A percentile compares a stretch with the other conserved stretches of the same genome.
These are phyloP conservation scores for Sabuloglossum arenarium DNA, from an alignment of 495 filamentous ascomycete species.

Conservation along the genomic window DNA sequence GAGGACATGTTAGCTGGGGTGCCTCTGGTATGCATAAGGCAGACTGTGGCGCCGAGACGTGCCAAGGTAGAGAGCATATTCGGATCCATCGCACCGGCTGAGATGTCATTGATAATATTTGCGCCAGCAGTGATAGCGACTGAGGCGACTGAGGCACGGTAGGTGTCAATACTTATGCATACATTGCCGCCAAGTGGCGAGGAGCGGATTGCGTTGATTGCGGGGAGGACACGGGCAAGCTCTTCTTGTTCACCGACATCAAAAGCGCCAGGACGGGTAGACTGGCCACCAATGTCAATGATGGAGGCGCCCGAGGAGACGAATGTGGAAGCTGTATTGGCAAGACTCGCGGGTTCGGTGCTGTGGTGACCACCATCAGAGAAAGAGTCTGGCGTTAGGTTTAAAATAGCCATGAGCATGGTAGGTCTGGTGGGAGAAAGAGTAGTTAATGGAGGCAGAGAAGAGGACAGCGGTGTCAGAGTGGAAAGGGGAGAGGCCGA, in stretches of 20 bases:
- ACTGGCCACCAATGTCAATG: constrained; percentile 86
- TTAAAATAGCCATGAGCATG: constrained; percentile 81
- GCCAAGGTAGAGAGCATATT: constrained; percentile 73
- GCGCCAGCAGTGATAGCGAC: constrained; percentile 70
- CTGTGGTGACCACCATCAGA: constrained; percentile 63
- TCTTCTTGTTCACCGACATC: constrained; percentile 59
- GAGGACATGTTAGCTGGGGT: constrained; percentile 63
- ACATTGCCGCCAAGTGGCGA: constrained; percentile 36
- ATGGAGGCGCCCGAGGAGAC: constrained; percentile 54
- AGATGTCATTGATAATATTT: constrained; percentile 90
- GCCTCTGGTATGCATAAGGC: constrained; percentile 93
- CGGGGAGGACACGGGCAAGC: constrained; percentile 53
- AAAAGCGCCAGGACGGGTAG: constrained; percentile 53
- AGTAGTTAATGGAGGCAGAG: constrained; percentile 37
- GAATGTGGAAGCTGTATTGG: constrained; percentile 16
- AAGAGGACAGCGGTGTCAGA: constrained; percentile 41
- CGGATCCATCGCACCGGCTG: constrained; percentile 56
- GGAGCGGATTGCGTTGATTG: constrained; percentile 50
- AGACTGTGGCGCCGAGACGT: constrained; percentile 54
- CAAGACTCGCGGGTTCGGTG: constrained; percentile 24
- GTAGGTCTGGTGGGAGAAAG: constrained; percentile 44
- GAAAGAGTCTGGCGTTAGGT: constrained; percentile 93
- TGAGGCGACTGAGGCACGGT: constrained; percentile 66
- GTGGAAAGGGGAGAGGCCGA: constrained; percentile 35
- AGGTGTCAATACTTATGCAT: constrained; percentile 79